Evolutionary conservation across 208 protist genomes (phyloP).

Genomic region (Trypanosoma vivax): DNA sequence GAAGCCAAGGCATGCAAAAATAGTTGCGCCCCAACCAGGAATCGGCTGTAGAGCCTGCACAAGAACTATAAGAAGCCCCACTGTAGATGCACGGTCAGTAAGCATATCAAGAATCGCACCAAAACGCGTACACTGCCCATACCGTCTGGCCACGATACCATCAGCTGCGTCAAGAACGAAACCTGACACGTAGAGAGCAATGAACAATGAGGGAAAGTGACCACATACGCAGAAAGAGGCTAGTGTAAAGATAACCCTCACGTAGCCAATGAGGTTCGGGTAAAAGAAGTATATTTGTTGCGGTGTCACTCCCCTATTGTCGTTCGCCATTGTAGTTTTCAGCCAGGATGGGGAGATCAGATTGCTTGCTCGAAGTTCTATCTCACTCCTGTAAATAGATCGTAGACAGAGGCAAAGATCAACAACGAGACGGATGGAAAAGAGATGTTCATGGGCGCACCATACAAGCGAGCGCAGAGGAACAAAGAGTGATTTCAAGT

Average conservation of each 20-base stretch:
- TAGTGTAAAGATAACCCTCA: slow-evolving; percentile 62
- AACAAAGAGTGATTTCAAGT: too few species aligned
- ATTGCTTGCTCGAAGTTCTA: too few species aligned
- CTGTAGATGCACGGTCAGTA: slow-evolving; percentile 88
- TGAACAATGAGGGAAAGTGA: slow-evolving; percentile 56
- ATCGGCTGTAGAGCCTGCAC: slow-evolving; percentile 60
- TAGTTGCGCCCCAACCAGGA: slow-evolving; percentile 47
- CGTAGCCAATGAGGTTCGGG: slow-evolving; percentile 92
- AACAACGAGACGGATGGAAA: too few species aligned
- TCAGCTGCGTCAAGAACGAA: slow-evolving; percentile 90
- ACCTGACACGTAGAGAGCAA: slow-evolving; percentile 66
- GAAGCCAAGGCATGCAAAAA: slow-evolving; percentile 64
- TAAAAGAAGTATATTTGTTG: slow-evolving; percentile 63
- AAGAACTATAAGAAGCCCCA: slow-evolving; percentile 85
- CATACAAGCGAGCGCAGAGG: too few species aligned
- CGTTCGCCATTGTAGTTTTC: too few species aligned
- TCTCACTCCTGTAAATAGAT: too few species aligned
- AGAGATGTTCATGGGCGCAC: too few species aligned
- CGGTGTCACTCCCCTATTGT: not conserved
- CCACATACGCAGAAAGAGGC: slow-evolving; percentile 64
- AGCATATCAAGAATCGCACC: slow-evolving; percentile 93
- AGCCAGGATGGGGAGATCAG: too few species aligned
- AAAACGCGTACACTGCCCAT: slow-evolving; percentile 88
- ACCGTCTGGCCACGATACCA: slow-evolving; percentile 79
- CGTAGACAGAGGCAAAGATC: too few species aligned